Evolutionary conservation across 805 yeast species (phyloP), one percentile per base, ranked within the genome.

Genomic region (Zygosaccharomyces pseudorouxii): DNA sequence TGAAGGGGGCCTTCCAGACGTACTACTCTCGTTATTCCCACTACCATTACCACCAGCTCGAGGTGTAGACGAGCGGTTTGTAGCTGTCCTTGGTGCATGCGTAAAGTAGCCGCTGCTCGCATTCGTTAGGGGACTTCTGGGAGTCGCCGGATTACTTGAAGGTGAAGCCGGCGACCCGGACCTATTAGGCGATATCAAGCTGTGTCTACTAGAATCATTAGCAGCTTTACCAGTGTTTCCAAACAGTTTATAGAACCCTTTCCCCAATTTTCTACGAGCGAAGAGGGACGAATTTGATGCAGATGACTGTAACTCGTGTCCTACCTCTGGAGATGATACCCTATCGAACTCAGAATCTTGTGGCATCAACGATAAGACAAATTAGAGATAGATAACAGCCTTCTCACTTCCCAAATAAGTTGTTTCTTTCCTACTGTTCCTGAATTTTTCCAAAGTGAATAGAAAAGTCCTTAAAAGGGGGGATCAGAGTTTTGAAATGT

Each of bases 281-380:
- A 51, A 48, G 4, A 46, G 20, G n/a, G 54, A 48, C 3, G 50
- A 45, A 25, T 31, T 46, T 14, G 55, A 51, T 35, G 48, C 41
- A 6, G 49, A 25, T 22, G 55, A 51, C 25, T 48, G 38, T 9
- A 47, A 36, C 2, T 49, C 48, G 38, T 45, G 44, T 12, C 50
- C 52, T 22, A 38, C 47, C 25, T 42, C 51, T 18, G 45, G 51
- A 4, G 54, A 42, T 5, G 40, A 28, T 30, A 42, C 23, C 14
- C 18, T 42, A 16, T 42, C 38, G 20, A 35, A 19, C 11, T 47
- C 51, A 11, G 29, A 20, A 25, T 38, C 45, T 30, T 48, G 39
- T 28, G 54, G 51, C 54, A 51, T 51, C 12, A 29, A 45, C 30
- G 28, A 25, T 25, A 25, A 23, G 9, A 31, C 14, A 16, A 14